These are phyloP conservation scores for Boechera stricta DNA, from an alignment of 345 rosid genomes.

Conservation along the genomic window DNA sequence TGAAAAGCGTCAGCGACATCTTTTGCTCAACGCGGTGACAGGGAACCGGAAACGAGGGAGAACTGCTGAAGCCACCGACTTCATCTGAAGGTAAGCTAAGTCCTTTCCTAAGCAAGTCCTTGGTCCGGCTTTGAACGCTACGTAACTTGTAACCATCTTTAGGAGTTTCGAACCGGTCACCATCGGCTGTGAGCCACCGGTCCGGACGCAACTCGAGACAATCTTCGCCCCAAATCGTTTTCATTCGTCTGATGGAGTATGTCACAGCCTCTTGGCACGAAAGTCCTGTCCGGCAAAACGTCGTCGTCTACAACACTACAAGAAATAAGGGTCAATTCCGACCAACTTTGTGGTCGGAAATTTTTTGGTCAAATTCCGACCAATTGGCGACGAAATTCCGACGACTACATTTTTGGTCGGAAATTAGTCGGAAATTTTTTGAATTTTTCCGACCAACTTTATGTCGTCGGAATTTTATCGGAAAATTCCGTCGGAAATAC, in stretches of 20 bases:
- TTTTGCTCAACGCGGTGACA: slow-evolving; percentile 91
- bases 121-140: slow-evolving; percentile 92
- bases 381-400: no score
- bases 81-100: slow-evolving; percentile 90
- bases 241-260: slow-evolving; percentile 89
- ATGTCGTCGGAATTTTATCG: no score
- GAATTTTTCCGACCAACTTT: no score
- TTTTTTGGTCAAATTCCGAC: no score
- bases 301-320: slow-evolving; percentile 57
- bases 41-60: slow-evolving; percentile 69
- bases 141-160: slow-evolving; percentile 82
- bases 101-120: slow-evolving; percentile 93
- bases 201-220: slow-evolving; percentile 84
- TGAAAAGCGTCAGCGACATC: slow-evolving; percentile 90
- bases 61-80: slow-evolving; percentile 83
- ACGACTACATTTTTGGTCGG: no score
- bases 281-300: slow-evolving; percentile 75
- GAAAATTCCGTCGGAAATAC: no score
- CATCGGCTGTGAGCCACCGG: slow-evolving; percentile 71
- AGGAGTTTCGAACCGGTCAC: slow-evolving; percentile 67
- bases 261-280: slow-evolving; percentile 86
- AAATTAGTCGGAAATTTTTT: no score
- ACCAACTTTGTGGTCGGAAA: no score
- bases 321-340: no score
- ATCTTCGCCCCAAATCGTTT: slow-evolving; percentile 89